phyloP scores from a whole-genome alignment of 2,329 filamentous ascomycete genomes.

The Sporothrix protearum region DNA sequence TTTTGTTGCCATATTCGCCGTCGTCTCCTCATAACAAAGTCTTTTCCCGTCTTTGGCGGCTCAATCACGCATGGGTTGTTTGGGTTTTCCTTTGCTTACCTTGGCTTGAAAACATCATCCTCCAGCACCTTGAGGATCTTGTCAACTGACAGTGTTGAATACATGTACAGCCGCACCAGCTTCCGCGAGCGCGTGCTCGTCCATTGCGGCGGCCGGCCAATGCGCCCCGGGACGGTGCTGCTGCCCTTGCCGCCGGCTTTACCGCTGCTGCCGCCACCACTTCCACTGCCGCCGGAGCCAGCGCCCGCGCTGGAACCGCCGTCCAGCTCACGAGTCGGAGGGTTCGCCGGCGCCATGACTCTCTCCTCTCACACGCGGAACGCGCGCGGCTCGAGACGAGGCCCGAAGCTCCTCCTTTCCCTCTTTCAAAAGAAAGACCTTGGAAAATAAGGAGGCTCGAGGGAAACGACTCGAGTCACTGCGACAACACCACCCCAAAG shows the following conservation, averaged over 20 bases:
- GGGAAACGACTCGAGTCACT: constrained; percentile 1
- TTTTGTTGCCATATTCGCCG: not conserved
- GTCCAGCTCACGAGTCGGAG: constrained; percentile 24
- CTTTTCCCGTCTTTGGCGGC: not conserved
- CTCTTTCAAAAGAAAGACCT: not conserved
- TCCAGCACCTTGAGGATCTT: constrained; percentile 50
- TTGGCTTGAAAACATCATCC: constrained; percentile 44
- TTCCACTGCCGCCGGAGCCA: constrained; percentile 13
- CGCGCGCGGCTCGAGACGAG: not conserved
- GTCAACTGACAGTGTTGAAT: constrained; percentile 50
- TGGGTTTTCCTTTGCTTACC: constrained; percentile 39
- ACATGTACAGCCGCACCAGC: constrained; percentile 55
- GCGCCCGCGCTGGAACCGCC: constrained; percentile 15
- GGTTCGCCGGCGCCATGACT: constrained; percentile 25
- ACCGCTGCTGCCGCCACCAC: not conserved
- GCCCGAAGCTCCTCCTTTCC: not conserved
- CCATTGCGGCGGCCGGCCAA: constrained; percentile 56
- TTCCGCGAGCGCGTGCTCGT: constrained; percentile 51
- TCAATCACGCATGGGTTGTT: not conserved
- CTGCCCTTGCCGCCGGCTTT: constrained; percentile 20
- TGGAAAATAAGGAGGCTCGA: not conserved
- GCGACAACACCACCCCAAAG: not conserved
- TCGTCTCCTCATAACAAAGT: not conserved
- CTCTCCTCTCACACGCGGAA: constrained; percentile 3
- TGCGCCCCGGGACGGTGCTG: constrained; percentile 32